Evolutionary conservation across 805 yeast species (phyloP).

Genomic region (Teunomyces gatunensis): DNA sequence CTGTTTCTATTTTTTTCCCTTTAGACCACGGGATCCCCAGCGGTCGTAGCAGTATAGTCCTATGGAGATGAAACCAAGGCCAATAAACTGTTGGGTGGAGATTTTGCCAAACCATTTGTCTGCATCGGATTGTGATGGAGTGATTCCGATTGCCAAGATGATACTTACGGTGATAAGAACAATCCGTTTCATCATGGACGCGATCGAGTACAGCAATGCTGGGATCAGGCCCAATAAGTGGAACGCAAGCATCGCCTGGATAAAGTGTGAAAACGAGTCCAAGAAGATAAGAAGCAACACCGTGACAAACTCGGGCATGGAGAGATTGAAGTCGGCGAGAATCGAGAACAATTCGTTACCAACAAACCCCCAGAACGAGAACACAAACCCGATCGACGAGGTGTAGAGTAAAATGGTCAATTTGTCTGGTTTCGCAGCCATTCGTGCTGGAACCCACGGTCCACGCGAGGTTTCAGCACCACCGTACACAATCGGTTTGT

Average conservation of each 20-base stretch:
- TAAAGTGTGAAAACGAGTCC: slow-evolving; percentile 75
- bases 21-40: slow-evolving; percentile 47
- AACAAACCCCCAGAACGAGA: slow-evolving; percentile 74
- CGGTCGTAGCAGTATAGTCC: slow-evolving; percentile 65
- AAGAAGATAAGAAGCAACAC: slow-evolving; percentile 53
- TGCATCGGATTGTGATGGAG: slow-evolving; percentile 8
- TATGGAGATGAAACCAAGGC: slow-evolving; percentile 48
- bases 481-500: slow-evolving; percentile 5
- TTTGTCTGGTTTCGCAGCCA: slow-evolving; percentile 62
- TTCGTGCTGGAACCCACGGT: slow-evolving; percentile 9
- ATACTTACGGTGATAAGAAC: slow-evolving; percentile 79
- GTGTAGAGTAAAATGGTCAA: slow-evolving; percentile 79
- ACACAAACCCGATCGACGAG: slow-evolving; percentile 65
- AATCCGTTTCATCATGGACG: slow-evolving; percentile 85
- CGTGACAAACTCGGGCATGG: slow-evolving; percentile 20
- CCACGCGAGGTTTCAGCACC: slow-evolving; percentile 21
- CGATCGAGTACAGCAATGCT: slow-evolving; percentile 82
- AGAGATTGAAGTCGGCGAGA: slow-evolving; percentile 7
- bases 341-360: slow-evolving; percentile 52
- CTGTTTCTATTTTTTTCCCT: slow-evolving; percentile 4
- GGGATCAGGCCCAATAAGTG: slow-evolving; percentile 78
- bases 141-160: slow-evolving; percentile 41
- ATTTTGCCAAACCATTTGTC: slow-evolving; percentile 32
- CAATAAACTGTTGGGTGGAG: slow-evolving; percentile 45
- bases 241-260: slow-evolving; percentile 78